A percentile compares a stretch with the other conserved stretches of the same genome.
Conservation (phyloP, 257 asterid genomes). For the Nemophila menziesii region DNA sequence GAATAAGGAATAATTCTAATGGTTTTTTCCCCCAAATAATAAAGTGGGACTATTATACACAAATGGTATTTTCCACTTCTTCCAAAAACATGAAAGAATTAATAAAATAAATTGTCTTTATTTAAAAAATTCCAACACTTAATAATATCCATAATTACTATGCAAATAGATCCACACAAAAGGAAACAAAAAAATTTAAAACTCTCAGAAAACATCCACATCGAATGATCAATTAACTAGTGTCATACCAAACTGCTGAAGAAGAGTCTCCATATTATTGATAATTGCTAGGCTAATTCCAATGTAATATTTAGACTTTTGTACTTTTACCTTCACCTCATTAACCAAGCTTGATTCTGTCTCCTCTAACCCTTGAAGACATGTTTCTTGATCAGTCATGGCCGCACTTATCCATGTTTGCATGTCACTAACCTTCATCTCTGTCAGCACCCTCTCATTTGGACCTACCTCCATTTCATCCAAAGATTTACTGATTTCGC, state of each 20-base stretch:
- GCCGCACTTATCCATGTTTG: conserved; percentile 86
- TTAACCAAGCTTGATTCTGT: conserved; percentile 47
- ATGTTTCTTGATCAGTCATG: conserved; percentile 76
- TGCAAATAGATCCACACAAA: no score
- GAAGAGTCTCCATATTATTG: conserved; percentile 41
- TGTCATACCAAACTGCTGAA: conserved; percentile 35
- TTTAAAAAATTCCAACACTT: no score
- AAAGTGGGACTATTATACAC: no score
- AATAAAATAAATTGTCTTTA: no score
- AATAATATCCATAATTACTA: no score
- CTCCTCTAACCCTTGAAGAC: conserved; percentile 66
- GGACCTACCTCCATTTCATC: conserved; percentile 30
- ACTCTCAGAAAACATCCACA: no score
- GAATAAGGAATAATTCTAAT: no score
- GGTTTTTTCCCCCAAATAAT: no score
- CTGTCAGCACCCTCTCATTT: conserved; percentile 37
- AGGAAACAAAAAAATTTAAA: no score
- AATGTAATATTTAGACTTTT: conserved; percentile 55
- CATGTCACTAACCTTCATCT: conserved; percentile 48
- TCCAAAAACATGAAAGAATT: no score
- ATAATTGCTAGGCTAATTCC: conserved; percentile 83
- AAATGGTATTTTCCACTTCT: no score
- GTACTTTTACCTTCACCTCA: conserved; percentile 49
- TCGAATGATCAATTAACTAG: conserved; percentile 26
- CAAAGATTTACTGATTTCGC: conserved; percentile 46